A percentile compares a stretch with the other conserved stretches of the same genome.
Conservation (phyloP, 305 asterid genomes). For the Rubia balearica region DNA sequence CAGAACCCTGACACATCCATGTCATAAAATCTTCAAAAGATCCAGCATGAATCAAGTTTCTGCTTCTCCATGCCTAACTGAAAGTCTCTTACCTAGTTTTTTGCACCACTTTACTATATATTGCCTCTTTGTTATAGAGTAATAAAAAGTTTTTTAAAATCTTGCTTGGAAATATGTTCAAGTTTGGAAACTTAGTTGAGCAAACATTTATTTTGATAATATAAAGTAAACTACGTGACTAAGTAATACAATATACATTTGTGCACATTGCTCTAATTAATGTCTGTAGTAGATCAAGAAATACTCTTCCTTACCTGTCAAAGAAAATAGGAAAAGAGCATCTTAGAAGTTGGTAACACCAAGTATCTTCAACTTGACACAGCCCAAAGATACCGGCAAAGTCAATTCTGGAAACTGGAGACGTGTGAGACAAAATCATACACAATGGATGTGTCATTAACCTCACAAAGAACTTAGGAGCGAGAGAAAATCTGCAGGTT, state of each 20-base stretch:
- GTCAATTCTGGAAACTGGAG: conserved; percentile 17
- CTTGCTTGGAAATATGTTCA: background rate
- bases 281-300: background rate
- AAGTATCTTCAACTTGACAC: conserved; percentile 16
- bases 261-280: background rate
- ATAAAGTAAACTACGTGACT: background rate
- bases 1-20: background rate
- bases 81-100: too few relatives aligned
- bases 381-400: conserved; percentile 11
- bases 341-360: conserved; percentile 4
- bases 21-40: background rate
- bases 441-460: conserved; percentile 16
- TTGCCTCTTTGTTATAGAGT: background rate
- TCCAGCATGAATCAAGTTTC: too few relatives aligned
- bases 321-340: background rate
- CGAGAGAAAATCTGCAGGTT: conserved; percentile 35
- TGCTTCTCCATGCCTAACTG: too few relatives aligned
- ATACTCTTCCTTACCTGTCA: background rate
- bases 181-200: background rate
- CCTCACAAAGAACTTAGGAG: conserved; percentile 26
- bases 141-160: background rate
- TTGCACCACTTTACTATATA: background rate
- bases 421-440: conserved; percentile 9
- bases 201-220: background rate
- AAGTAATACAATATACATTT: background rate